These are phyloP conservation scores for Mycena epipterygia DNA, from an alignment of 768 basidiomycete genomes.

Conservation along the genomic window DNA sequence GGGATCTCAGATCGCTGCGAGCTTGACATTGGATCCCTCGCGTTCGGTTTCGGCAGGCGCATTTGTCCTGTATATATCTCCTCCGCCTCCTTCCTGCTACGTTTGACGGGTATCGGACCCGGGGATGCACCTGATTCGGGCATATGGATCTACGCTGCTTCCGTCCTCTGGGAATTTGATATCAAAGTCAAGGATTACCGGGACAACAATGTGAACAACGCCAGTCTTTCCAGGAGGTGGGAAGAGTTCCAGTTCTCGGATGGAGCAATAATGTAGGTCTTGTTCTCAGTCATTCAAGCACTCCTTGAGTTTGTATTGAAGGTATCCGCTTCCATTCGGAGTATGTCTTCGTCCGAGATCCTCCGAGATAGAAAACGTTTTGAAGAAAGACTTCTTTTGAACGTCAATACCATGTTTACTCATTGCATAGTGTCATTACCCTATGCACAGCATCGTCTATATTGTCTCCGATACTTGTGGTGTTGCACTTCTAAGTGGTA, in stretches of 20 bases:
- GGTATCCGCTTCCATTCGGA: neutral
- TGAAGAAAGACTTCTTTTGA: neutral
- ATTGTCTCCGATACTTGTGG: no score
- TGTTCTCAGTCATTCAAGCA: no score
- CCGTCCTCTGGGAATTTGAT: neutral
- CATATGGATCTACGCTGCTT: neutral
- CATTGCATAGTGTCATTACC: no score
- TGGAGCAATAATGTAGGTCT: neutral
- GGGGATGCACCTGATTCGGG: slow-evolving; percentile 2
- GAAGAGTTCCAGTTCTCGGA: neutral
- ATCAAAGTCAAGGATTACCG: neutral
- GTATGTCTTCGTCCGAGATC: neutral
- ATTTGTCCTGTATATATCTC: no score
- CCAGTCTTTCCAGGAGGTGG: neutral
- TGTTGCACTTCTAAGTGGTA: no score
- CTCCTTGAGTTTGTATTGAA: neutral
- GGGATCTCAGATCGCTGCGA: neutral
- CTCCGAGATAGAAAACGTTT: neutral
- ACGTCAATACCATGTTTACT: no score
- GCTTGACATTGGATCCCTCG: neutral
- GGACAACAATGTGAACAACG: no score
- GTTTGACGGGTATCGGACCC: neutral
- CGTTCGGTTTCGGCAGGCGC: neutral
- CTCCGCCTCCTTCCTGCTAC: neutral
- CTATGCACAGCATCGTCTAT: no score